phyloP scores from a whole-genome alignment of 2,329 filamentous ascomycete genomes.

The Calonectria multiphialidica region DNA sequence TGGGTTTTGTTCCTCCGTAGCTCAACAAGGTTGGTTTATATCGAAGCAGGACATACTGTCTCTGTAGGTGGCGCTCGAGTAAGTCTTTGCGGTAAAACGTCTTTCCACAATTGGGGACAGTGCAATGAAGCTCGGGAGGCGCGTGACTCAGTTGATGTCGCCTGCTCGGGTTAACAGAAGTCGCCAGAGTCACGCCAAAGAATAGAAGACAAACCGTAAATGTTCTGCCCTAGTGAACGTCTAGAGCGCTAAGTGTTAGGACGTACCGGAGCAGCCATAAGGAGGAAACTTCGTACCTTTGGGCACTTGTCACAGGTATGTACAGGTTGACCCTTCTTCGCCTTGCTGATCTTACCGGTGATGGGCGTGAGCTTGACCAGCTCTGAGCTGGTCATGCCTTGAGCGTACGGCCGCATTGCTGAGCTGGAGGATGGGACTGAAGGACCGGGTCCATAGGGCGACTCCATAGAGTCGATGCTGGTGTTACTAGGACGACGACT shows the following conservation, averaged over 20 bases:
- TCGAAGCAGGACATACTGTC: conserved; percentile 48
- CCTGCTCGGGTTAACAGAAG: conserved; percentile 51
- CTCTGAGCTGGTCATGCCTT: conserved; percentile 48
- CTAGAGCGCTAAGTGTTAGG: conserved; percentile 48
- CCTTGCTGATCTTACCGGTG: conserved; percentile 67
- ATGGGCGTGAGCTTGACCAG: conserved; percentile 67
- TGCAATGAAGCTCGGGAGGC: conserved; percentile 64
- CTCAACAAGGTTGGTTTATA: background rate
- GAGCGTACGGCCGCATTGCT: conserved; percentile 56
- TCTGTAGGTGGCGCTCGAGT: conserved; percentile 66
- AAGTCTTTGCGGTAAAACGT: conserved; percentile 71
- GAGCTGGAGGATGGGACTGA: conserved; percentile 42
- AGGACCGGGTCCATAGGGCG: conserved; percentile 43
- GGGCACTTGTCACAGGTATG: conserved; percentile 66
- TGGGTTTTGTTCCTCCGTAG: background rate
- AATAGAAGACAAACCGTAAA: conserved; percentile 60
- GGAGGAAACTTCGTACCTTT: conserved; percentile 55
- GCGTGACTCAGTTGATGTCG: conserved; percentile 72
- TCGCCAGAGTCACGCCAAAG: background rate
- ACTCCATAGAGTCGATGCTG: conserved; percentile 65
- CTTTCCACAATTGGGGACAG: conserved; percentile 65
- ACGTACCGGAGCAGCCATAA: background rate
- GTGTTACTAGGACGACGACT: conserved; percentile 58
- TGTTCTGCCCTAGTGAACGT: conserved; percentile 74
- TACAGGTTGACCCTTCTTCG: conserved; percentile 70